phyloP scores from a whole-genome alignment of 2,329 filamentous ascomycete genomes.

The Ampelomyces quisqualis region DNA sequence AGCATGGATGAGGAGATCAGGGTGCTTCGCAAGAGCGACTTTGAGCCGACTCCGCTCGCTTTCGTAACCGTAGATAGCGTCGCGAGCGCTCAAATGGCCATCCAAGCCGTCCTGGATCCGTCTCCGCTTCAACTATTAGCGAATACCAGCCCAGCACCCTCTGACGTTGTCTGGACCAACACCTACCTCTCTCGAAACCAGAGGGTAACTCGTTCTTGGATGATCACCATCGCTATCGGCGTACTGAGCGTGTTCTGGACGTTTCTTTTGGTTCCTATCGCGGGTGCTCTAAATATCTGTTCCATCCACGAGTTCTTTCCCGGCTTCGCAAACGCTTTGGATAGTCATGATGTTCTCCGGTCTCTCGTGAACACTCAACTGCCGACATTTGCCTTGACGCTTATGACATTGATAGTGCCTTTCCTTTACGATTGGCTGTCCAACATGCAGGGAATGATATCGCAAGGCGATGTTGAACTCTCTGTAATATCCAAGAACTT shows the following conservation, averaged over 20 bases:
- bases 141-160: conserved; percentile 81
- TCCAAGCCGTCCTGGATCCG: conserved; percentile 90
- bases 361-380: conserved; percentile 84
- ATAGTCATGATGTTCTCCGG: conserved; percentile 66
- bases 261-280: conserved; percentile 74
- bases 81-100: conserved; percentile 88
- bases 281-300: conserved; percentile 76
- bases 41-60: conserved; percentile 75
- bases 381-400: conserved; percentile 79
- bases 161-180: conserved; percentile 93
- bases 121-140: conserved; percentile 82
- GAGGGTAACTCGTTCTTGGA: conserved; percentile 78
- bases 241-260: conserved; percentile 88
- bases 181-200: conserved; percentile 77
- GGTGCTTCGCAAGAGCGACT: conserved; percentile 70
- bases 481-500: conserved; percentile 98
- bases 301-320: conserved; percentile 75
- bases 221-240: conserved; percentile 78
- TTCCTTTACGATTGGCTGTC: conserved; percentile 94
- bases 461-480: conserved; percentile 88
- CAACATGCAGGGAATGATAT: conserved; percentile 90
- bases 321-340: conserved; percentile 65
- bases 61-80: conserved; percentile 98
- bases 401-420: conserved; percentile 86
- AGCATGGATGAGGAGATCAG: conserved; percentile 74